Conservation (phyloP, 2,329 filamentous ascomycete genomes). For the Hypomyces rosellus region DNA sequence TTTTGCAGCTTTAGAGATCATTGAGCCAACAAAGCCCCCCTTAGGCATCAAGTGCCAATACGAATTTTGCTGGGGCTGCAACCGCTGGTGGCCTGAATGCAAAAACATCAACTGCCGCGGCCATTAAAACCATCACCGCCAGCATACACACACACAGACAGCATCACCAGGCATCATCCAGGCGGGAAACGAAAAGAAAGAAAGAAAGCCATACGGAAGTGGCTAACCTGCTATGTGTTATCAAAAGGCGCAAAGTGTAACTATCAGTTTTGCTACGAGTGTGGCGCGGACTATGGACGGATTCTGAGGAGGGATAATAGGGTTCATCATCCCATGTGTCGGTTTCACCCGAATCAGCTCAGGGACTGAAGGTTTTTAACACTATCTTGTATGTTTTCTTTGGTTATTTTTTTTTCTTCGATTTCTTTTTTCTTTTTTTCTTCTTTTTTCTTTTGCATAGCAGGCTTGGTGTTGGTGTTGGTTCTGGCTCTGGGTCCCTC, state of each 20-base stretch:
- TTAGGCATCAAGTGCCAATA: constrained; percentile 29
- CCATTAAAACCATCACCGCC: not conserved
- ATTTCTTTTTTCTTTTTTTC: too few species aligned
- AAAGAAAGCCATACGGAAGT: too few species aligned
- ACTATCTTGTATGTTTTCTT: not conserved
- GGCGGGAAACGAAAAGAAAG: not conserved
- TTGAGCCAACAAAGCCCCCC: not conserved
- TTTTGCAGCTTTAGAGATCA: not conserved
- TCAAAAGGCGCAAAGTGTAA: constrained; percentile 22
- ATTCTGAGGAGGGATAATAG: constrained; percentile 29
- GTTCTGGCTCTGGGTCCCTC: too few species aligned
- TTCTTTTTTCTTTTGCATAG: too few species aligned
- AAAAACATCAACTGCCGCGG: constrained; percentile 20
- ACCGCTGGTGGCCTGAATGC: constrained; percentile 14
- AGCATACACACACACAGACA: too few species aligned
- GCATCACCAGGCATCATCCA: not conserved
- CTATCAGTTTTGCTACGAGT: constrained; percentile 30
- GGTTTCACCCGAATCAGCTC: constrained; percentile 19
- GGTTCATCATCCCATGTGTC: constrained; percentile 23
- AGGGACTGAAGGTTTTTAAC: not conserved
- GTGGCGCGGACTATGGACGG: constrained; percentile 26
- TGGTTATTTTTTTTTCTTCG: too few species aligned
- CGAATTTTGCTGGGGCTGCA: constrained; percentile 32
- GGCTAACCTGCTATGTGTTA: too few species aligned
- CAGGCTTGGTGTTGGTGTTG: too few species aligned